Base-by-base conservation (phyloP, 1,139 yeast genomes). In the Magnusiomyces suaveolens region DNA sequence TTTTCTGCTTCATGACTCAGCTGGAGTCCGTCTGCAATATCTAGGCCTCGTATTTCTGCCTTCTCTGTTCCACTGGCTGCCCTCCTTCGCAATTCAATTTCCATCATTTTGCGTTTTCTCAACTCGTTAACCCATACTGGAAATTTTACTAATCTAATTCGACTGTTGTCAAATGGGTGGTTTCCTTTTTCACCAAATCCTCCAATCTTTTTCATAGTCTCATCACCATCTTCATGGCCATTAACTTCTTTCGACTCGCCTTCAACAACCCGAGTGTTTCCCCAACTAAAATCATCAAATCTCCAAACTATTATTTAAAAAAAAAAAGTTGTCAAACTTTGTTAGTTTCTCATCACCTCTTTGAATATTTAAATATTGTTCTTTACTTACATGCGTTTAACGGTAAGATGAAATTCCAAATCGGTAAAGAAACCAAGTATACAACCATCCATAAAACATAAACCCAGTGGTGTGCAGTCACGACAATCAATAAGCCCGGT, bases 271-370 rank as follows among this genome's bases (percentile, higher is more conserved):
- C 96, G 78, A 1, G 96, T 88, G 62, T 86, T 95, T 65, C 96
- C 96, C 97, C 97, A 89, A 67, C 90, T 82, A 69, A 89, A 89
- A 69, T 89, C 96, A 71, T 89, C 97, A 70, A 89, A 88, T 67
- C 87, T 88, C 97, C 97, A 89, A 61, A 56, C 51, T 49, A 48
- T 29, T 18, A 48, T 16, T 10, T 10, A n/a, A 39, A 39, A 25
- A 32, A 21, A 43, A 36, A 21, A 43, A 43, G 3, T 18, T n/a
- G 3, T 2, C n/a, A n/a, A 41, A 41, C 3, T n/a, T 16, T 18
- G 46, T 41, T 12, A 18, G 43, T n/a, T n/a, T n/a, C n/a, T n/a
- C n/a, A n/a, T n/a, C n/a, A n/a, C n/a, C n/a, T n/a, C n/a, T n/a
- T n/a, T 16, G 6, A 18, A 4, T 41, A n/a, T 23, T n/a, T 16